Evolutionary conservation across 495 filamentous ascomycete genomes (phyloP), one percentile per base, ranked within the genome.

Genomic region (Hypoxylon intermedium): DNA sequence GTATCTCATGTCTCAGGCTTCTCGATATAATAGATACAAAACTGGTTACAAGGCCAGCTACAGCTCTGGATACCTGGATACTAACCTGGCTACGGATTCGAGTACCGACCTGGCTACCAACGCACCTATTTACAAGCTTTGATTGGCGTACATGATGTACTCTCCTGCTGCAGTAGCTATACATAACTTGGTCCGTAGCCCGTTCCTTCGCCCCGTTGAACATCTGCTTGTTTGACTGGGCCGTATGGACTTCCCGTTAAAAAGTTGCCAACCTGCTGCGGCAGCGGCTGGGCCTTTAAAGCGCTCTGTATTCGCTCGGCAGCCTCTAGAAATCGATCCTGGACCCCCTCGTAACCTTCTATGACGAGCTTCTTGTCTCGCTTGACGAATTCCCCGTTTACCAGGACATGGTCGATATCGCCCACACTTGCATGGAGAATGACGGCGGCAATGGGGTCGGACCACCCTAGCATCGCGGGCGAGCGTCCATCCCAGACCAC

Each of bases 391-490:
- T 69, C 53, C 20, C 80, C 80, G 60, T 79, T 77, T 1, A 82
- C 76, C 23, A 82, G 53, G 9, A 83, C 80, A 30, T 73, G 65
- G 31, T 76, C 65, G 20, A 84, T 65, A 53, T 84, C 79, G 1
- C 75, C 78, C 7, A 78, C 72, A 28, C 71, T 77, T 0, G 76
- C 72, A 48, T 83, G 81, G 46, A 84, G 59, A 2, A 84, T 71
- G 7, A 84, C 70, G 0, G 81, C 81, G 9, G 81, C 78, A 23
- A 84, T 76, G 3, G 81, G 78, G 51, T 84, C 81, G 16, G 42
- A 60, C 74, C 77, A 79, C 1, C 79, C 79, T 3, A 83, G 61
- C 75, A 84, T 67, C 3, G 60, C 58, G 4, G 81, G 80, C 1
- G 74, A 57, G 0, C 62, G 68, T 11, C 77, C 79, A 48, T 80